Evolutionary conservation across 2,329 filamentous ascomycete species (phyloP).

Genomic region (Claviceps pusilla): DNA sequence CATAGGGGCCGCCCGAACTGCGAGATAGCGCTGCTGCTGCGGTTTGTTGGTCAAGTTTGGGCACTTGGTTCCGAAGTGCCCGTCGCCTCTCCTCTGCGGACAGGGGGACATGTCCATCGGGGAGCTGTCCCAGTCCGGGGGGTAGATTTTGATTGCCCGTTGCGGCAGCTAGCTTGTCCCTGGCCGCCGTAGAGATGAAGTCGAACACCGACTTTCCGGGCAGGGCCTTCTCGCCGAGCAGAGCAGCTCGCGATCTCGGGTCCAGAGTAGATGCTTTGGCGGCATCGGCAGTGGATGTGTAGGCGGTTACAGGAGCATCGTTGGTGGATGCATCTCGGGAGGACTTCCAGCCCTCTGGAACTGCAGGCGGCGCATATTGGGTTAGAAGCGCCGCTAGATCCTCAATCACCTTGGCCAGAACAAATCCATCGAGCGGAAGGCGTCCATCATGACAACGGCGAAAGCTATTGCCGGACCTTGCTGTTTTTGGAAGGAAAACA

Average conservation of each 20-base stretch:
- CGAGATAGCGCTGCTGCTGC: constrained; percentile 55
- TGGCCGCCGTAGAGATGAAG: constrained; percentile 63
- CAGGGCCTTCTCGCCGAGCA: constrained; percentile 62
- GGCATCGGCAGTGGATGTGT: constrained; percentile 58
- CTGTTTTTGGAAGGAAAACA: constrained; percentile 54
- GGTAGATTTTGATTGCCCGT: constrained; percentile 69
- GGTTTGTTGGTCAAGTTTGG: constrained; percentile 49
- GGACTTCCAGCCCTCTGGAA: constrained; percentile 62
- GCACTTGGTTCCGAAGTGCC: constrained; percentile 43
- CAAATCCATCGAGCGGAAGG: constrained; percentile 65
- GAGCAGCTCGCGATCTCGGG: constrained; percentile 57
- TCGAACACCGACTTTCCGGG: constrained; percentile 94
- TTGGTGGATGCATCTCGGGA: constrained; percentile 24
- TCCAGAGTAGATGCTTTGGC: constrained; percentile 65
- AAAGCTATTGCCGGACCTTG: constrained; percentile 15
- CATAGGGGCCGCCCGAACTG: constrained; percentile 57
- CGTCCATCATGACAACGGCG: constrained; percentile 71
- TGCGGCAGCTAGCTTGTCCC: constrained; percentile 59
- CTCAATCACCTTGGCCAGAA: constrained; percentile 44
- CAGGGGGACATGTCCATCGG: constrained; percentile 43
- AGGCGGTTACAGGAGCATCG: constrained; percentile 15
- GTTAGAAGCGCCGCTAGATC: constrained; percentile 17
- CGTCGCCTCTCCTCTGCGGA: constrained; percentile 48
- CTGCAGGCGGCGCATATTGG: constrained; percentile 46
- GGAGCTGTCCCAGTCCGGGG: constrained; percentile 59